Percentiles rank a stretch among this genome's conserved stretches.
Evolutionary conservation across 192 early-diverging fungal genomes (phyloP).

Genomic region (Coemansia sp.): DNA sequence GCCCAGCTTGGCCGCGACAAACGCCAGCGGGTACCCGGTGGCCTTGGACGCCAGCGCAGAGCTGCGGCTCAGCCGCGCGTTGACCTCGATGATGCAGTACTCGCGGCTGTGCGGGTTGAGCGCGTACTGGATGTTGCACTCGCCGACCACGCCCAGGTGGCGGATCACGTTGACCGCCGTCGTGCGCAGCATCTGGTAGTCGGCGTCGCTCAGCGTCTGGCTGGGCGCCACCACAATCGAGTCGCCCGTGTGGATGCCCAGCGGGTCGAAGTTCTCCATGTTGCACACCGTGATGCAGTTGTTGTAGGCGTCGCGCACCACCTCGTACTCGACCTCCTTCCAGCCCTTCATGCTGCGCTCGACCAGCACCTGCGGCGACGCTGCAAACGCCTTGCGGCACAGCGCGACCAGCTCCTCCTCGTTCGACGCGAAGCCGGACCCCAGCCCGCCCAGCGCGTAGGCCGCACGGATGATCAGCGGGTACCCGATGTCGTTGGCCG

Average conservation of each 20-base stretch:
- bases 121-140: conserved; percentile 99
- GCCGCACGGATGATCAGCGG: conserved; percentile 96
- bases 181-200: conserved; percentile 97
- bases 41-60: conserved; percentile 96
- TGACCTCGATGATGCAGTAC: conserved; percentile 99
- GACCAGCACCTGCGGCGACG: conserved; percentile 90
- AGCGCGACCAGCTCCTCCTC: conserved; percentile 78
- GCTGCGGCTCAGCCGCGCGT: conserved; percentile 89
- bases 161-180: conserved; percentile 96
- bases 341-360: conserved; percentile 99
- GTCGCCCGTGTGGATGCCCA: conserved; percentile 99
- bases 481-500: conserved; percentile 87
- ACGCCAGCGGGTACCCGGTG: conserved; percentile 97
- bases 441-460: conserved; percentile 93
- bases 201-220: conserved; percentile 95
- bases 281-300: conserved; percentile 99
- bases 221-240: conserved; percentile 98
- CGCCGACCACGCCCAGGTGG: conserved; percentile 96
- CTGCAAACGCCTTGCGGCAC: conserved; percentile 84
- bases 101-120: conserved; percentile 92
- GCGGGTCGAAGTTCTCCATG: conserved; percentile 99
- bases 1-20: conserved; percentile 96
- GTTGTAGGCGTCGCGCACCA: conserved; percentile 89
- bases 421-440: conserved; percentile 94
- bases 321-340: conserved; percentile 99